Evolutionary conservation across 1,284 basidiomycete species (phyloP).

Genomic region (Trametes hirsuta): DNA sequence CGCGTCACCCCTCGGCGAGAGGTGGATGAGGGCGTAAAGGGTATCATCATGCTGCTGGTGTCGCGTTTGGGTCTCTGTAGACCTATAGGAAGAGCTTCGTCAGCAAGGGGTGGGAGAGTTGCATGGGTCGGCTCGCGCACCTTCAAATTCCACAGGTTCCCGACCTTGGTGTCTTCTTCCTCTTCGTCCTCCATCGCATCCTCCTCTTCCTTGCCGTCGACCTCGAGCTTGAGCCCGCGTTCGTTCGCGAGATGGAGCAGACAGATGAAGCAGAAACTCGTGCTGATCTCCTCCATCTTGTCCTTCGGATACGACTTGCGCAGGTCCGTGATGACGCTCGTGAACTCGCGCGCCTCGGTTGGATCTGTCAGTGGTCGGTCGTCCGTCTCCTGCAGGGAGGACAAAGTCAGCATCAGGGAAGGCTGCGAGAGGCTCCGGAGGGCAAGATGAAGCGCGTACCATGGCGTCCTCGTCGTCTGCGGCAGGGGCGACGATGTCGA

Average conservation of each 20-base stretch:
- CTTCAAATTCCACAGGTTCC: conserved; percentile 79
- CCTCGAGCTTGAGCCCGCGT: conserved; percentile 84
- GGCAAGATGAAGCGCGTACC: conserved; percentile 43
- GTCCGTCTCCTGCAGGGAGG: conserved; percentile 53
- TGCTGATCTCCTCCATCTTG: conserved; percentile 98
- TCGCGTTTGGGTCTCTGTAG: conserved; percentile 69
- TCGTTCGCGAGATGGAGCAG: conserved; percentile 95
- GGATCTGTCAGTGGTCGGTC: conserved; percentile 56
- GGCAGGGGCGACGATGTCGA: conserved; percentile 66
- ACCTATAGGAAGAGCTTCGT: conserved; percentile 47
- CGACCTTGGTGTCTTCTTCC: conserved; percentile 54
- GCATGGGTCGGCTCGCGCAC: conserved; percentile 40
- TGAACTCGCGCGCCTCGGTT: conserved; percentile 76
- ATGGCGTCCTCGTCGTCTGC: conserved; percentile 53
- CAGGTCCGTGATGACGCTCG: conserved; percentile 82
- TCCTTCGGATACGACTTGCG: conserved; percentile 86
- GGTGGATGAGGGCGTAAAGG: not conserved
- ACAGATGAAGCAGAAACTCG: conserved; percentile 99
- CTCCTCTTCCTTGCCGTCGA: conserved; percentile 38
- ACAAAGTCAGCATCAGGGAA: not conserved
- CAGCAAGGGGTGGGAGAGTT: not conserved
- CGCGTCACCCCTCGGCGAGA: not conserved
- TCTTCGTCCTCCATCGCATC: conserved; percentile 17
- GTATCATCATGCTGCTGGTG: conserved; percentile 21
- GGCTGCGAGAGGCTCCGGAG: not conserved